Evolutionary conservation across 2,329 filamentous ascomycete genomes (phyloP).

Genomic region (Ophiostoma sp.): DNA sequence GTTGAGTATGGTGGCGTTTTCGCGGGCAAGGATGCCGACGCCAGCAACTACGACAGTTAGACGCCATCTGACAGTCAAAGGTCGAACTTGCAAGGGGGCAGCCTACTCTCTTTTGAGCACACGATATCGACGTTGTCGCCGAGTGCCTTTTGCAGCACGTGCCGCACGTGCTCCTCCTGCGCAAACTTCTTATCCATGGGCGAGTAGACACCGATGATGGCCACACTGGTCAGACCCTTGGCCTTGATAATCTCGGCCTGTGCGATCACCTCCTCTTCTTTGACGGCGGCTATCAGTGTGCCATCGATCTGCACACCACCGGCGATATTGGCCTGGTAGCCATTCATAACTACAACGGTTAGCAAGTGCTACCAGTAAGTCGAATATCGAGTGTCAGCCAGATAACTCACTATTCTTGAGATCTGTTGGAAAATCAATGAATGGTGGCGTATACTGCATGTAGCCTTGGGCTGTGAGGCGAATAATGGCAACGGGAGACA

Average conservation of each 20-base stretch:
- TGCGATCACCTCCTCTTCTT: constrained; percentile 35
- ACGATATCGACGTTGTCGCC: constrained; percentile 32
- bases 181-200: constrained; percentile 50
- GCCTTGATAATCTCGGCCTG: constrained; percentile 28
- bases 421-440: constrained; percentile 38
- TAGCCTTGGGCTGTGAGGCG: constrained; percentile 33
- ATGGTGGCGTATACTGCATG: constrained; percentile 39
- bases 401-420: constrained; percentile 46
- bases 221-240: constrained; percentile 39
- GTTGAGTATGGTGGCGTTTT: constrained; percentile 51
- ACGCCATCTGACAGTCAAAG: neutral
- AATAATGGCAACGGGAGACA: constrained; percentile 33
- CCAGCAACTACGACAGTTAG: constrained; percentile 28
- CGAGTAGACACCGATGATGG: constrained; percentile 53
- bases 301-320: constrained; percentile 45
- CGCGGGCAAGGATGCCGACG: constrained; percentile 42
- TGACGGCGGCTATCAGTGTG: constrained; percentile 40
- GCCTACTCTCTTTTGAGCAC: constrained; percentile 32
- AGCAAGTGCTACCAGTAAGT: neutral
- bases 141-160: constrained; percentile 44
- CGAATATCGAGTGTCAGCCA: neutral
- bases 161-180: constrained; percentile 48
- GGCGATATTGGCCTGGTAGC: neutral
- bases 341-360: neutral
- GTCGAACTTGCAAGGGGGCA: neutral